Base-by-base conservation (phyloP, 2,329 filamentous ascomycete species). In the Ambrosiella xylebori region DNA sequence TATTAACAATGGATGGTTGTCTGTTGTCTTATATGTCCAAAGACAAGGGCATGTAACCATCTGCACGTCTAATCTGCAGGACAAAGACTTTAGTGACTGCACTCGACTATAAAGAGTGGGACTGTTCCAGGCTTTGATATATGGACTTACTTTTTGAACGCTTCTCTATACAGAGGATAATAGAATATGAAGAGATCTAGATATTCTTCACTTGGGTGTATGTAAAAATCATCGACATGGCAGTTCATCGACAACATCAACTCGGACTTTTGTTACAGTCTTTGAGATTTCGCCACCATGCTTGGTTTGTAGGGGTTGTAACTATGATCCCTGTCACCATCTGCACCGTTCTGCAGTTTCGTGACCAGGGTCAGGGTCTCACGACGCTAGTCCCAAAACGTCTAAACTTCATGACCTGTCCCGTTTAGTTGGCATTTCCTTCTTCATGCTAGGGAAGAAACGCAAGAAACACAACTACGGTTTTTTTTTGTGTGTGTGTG, bases 371-470 rank as follows among this genome's bases (percentile, higher is more conserved):
- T 57, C 52, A 50, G 41, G 55, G 55, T 50, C 27, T 13, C 40
- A 57, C 41, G 55, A 57, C 41, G 41, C 55, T 57, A 57, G 55
- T 57, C 55, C 41, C 13, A 38, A 57, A 38, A 15, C 2, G 44
- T 57, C 13, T 50, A 17, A 57, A 51, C 49, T 38, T 57, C 55
- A 57, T 57, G 55, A 57, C 55, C 27, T 49, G 41, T 57, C 55
- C 41, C 55, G 39, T 47, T 51, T 57, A 36, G 47, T 45, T 15
- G 56, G 38, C 38, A 45, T 55, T 35, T 45, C 40, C 13, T 41
- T 17, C 35, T 36, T 36, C 9, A 35, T 51, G 27, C 12, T 11
- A 13, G 47, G 47, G 47, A n/a, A n/a, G 39, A 27, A 4, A 27
- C 27, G 27, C 27, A 27, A 4, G 27, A 27, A 27, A 27, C 27